Evolutionary conservation across 805 yeast species (phyloP), one percentile per base, ranked within the genome.

Genomic region (Candida hispaniensis): DNA sequence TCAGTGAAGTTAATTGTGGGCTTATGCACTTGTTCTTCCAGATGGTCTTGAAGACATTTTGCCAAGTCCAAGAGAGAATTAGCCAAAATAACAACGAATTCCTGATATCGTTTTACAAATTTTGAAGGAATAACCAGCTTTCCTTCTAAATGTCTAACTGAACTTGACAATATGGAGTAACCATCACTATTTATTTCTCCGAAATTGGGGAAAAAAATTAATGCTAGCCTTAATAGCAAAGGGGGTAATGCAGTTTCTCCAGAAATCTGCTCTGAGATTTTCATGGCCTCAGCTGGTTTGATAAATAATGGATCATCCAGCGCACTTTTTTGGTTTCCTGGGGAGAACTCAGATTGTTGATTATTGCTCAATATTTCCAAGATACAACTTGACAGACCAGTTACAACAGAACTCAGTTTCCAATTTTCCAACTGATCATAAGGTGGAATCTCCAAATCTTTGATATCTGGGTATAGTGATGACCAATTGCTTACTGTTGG

Each of bases 61-160:
- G 58, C 57, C 15, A 54, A 45, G 14, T 54, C 54, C 16, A 54
- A 42, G n/a, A 54, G 42, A 3, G 55, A 47, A 21, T 54, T 54
- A 22, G 52, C 36, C 28, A 32, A 15, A 14, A 23, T 24, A n/a
- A n/a, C n/a, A n/a, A n/a, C n/a, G n/a, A n/a, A n/a, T n/a, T n/a
- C n/a, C n/a, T n/a, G n/a, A n/a, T n/a, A n/a, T n/a, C n/a, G n/a
- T n/a, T n/a, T n/a, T n/a, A n/a, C n/a, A n/a, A n/a, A n/a, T n/a
- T n/a, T n/a, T n/a, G n/a, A 44, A 9, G 45, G 44, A n/a, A 50
- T 48, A 9, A 25, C 18, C 7, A 41, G 6, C 47, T 42, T 14
- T 45, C 43, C 7, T 11, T 26, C 12, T 43, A 39, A 20, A 39
- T 23, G 41, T 15, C 40, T 35, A 17, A 44, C 16, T 23, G 30